A percentile compares a stretch with the other conserved stretches of the same genome.
Conservation (phyloP, 2,329 filamentous ascomycete species). For the Alternaria angustiovoidea region DNA sequence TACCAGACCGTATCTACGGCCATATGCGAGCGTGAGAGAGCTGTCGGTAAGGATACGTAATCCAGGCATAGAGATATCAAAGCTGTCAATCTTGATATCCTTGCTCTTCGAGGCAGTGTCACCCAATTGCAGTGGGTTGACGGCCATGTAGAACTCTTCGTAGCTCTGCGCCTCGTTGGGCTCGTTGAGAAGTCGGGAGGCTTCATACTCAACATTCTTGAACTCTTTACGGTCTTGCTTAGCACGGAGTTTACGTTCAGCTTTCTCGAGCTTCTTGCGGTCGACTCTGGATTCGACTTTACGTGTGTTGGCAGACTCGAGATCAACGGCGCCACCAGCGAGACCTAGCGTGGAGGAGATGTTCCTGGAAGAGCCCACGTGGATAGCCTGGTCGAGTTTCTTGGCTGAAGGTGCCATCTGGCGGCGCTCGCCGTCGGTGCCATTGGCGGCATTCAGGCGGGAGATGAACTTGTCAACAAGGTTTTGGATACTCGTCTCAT, state of each 20-base stretch:
- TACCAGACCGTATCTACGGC: slow-evolving; percentile 93
- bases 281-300: slow-evolving; percentile 99
- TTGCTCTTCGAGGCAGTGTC: slow-evolving; percentile 83
- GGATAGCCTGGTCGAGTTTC: slow-evolving; percentile 91
- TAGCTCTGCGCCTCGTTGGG: slow-evolving; percentile 87
- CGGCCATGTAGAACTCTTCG: slow-evolving; percentile 99
- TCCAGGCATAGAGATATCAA: slow-evolving; percentile 92
- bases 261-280: slow-evolving; percentile 98
- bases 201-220: slow-evolving; percentile 98
- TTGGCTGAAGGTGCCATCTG: slow-evolving; percentile 79
- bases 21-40: slow-evolving; percentile 87
- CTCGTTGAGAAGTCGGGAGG: slow-evolving; percentile 85
- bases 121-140: slow-evolving; percentile 93
- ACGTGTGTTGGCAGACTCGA: slow-evolving; percentile 89
- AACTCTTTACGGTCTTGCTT: slow-evolving; percentile 99
- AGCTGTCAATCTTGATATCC: slow-evolving; percentile 96
- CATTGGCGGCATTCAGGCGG: slow-evolving; percentile 78
- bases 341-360: slow-evolving; percentile 96
- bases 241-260: slow-evolving; percentile 94
- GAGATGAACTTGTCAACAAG: slow-evolving; percentile 91
- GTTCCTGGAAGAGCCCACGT: slow-evolving; percentile 92
- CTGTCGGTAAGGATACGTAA: slow-evolving; percentile 90
- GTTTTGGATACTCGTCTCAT: slow-evolving; percentile 79
- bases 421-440: slow-evolving; percentile 69
- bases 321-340: slow-evolving; percentile 81